Conservation (phyloP, 495 filamentous ascomycete species). For the Penicillium malachiteum region DNA sequence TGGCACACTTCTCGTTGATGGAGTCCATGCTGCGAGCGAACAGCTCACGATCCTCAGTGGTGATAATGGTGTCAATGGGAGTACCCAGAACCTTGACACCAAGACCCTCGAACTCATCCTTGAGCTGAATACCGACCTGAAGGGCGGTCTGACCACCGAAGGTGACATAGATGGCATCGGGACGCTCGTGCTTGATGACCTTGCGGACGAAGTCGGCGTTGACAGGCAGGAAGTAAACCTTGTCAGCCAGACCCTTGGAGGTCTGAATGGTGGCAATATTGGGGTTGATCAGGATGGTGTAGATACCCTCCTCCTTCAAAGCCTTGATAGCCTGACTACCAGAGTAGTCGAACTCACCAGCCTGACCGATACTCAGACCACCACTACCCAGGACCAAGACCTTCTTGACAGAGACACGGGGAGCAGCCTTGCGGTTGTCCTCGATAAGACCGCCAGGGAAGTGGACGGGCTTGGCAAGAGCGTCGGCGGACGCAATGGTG, state of each 20-base stretch:
- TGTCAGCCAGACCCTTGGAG: conserved; percentile 90
- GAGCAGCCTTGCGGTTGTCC: conserved; percentile 73
- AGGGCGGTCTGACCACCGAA: conserved; percentile 97
- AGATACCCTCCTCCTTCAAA: conserved; percentile 94
- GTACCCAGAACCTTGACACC: conserved; percentile 94
- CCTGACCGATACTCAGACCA: conserved; percentile 96
- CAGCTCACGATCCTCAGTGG: conserved; percentile 94
- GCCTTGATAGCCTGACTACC: conserved; percentile 90
- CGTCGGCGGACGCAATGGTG: conserved; percentile 56
- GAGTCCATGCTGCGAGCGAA: conserved; percentile 98
- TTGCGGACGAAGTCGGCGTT: conserved; percentile 95
- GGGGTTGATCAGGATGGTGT: conserved; percentile 95
- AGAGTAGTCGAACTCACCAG: conserved; percentile 98
- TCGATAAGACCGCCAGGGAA: conserved; percentile 82
- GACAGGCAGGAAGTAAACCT: conserved; percentile 97
- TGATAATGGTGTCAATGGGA: conserved; percentile 96
- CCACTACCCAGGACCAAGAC: conserved; percentile 96
- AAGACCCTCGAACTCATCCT: conserved; percentile 87
- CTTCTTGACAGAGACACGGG: conserved; percentile 85
- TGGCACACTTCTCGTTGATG: conserved; percentile 96
- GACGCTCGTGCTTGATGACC: conserved; percentile 91
- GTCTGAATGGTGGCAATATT: conserved; percentile 99
- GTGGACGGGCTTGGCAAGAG: conserved; percentile 66
- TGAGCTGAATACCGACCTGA: conserved; percentile 91
- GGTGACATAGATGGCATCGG: conserved; percentile 95